phyloP scores from a whole-genome alignment of 495 filamentous ascomycete genomes.

The Aspergillus incahuasiensis region DNA sequence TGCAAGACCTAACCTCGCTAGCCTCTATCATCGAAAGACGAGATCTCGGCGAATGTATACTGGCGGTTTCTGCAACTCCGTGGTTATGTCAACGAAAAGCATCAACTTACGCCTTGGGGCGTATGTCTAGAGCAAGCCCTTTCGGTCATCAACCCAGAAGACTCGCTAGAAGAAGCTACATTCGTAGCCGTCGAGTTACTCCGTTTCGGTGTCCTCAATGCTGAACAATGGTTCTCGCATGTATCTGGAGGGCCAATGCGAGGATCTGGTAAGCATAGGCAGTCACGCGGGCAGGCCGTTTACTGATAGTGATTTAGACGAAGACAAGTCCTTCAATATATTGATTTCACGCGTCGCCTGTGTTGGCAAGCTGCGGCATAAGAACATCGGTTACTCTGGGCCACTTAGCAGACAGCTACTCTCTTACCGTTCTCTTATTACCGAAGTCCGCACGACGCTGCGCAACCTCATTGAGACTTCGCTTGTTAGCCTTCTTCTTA shows the following conservation, averaged over 20 bases:
- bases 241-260: slow-evolving; percentile 57
- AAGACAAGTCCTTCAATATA: slow-evolving; percentile 64
- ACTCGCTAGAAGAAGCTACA: slow-evolving; percentile 56
- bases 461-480: slow-evolving; percentile 81
- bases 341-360: slow-evolving; percentile 82
- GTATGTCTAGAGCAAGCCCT: slow-evolving; percentile 67
- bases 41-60: slow-evolving; percentile 70
- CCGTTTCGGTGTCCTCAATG: slow-evolving; percentile 70
- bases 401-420: slow-evolving; percentile 87
- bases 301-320: slow-evolving; percentile 31
- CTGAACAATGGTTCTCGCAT: slow-evolving; percentile 50
- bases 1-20: slow-evolving; percentile 14
- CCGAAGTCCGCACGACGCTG: slow-evolving; percentile 68
- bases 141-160: slow-evolving; percentile 50
- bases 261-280: slow-evolving; percentile 47
- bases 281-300: background rate
- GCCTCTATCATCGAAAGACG: slow-evolving; percentile 50
- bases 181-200: slow-evolving; percentile 80
- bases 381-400: slow-evolving; percentile 86
- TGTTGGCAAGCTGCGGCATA: slow-evolving; percentile 74
- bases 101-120: slow-evolving; percentile 82
- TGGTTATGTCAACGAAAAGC: slow-evolving; percentile 74
- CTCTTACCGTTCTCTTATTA: slow-evolving; percentile 77
- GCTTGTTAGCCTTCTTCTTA: slow-evolving; percentile 71
- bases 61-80: slow-evolving; percentile 89